Conservation (phyloP, 805 yeast species). For the Candida cerambycidarum region DNA sequence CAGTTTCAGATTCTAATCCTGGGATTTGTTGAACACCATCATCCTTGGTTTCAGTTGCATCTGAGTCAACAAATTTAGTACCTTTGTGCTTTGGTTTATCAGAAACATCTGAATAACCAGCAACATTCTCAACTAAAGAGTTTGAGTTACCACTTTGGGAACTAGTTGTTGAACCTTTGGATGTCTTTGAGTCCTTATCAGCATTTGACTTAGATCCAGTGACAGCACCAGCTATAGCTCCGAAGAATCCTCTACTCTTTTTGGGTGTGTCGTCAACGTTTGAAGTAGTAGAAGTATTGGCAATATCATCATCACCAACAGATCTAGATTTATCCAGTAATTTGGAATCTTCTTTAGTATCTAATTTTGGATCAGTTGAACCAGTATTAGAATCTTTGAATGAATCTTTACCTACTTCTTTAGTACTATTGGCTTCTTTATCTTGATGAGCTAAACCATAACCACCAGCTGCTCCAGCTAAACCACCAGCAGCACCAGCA, state of each 20-base stretch:
- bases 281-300: not conserved
- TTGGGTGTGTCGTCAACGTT: not conserved
- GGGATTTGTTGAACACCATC: constrained; percentile 17
- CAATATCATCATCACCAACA: not conserved
- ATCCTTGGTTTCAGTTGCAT: constrained; percentile 5
- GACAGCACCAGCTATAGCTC: constrained; percentile 12
- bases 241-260: constrained; percentile 1
- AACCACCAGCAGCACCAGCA: not conserved
- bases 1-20: constrained; percentile 16
- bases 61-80: constrained; percentile 8
- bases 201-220: constrained; percentile 1
- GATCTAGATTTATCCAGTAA: not conserved
- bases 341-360: not conserved
- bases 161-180: too few species aligned
- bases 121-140: constrained; percentile 6
- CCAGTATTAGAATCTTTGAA: not conserved
- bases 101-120: constrained; percentile 11
- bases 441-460: not conserved
- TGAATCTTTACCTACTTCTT: not conserved
- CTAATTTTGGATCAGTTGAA: not conserved
- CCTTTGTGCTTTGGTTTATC: constrained; percentile 14
- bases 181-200: constrained; percentile 6
- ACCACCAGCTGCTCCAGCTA: constrained; percentile 1
- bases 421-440: not conserved
- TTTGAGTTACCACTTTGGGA: too few species aligned